Percentiles rank a stretch among this genome's conserved stretches.
phyloP scores from a whole-genome alignment of 23 red algal genomes.

The Gracilaria vermiculophylla region DNA sequence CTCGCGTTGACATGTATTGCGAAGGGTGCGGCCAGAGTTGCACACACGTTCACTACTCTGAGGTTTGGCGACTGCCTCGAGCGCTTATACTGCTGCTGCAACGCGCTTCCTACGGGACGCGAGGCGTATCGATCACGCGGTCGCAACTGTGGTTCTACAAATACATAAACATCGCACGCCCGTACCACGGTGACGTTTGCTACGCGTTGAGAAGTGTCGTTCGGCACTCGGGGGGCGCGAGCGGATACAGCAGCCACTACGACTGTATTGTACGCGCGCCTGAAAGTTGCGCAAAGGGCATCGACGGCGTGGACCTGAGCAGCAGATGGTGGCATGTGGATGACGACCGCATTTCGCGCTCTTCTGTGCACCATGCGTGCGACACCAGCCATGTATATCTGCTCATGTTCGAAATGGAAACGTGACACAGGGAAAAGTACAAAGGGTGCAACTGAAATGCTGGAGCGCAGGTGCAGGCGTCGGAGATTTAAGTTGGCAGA shows the following conservation, averaged over 20 bases:
- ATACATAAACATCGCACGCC: not conserved
- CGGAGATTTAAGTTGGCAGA: too few relatives aligned
- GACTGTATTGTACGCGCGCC: conserved; percentile 28
- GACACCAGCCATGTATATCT: conserved; percentile 8
- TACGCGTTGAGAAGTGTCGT: conserved; percentile 50
- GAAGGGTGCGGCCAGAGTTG: not conserved
- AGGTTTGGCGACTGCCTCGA: conserved; percentile 26
- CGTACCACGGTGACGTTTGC: conserved; percentile 3
- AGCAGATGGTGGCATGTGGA: conserved; percentile 60
- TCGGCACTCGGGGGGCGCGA: not conserved
- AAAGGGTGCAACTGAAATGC: too few relatives aligned
- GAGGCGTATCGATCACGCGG: not conserved
- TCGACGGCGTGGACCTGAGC: not conserved
- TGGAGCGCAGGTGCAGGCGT: too few relatives aligned
- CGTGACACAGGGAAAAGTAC: not conserved
- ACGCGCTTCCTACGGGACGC: conserved; percentile 12
- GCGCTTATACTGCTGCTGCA: conserved; percentile 33
- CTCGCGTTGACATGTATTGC: not conserved
- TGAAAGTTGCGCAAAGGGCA: not conserved
- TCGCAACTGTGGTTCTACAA: conserved; percentile 5
- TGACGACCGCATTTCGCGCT: conserved; percentile 20
- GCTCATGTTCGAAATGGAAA: conserved; percentile 24
- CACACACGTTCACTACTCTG: not conserved
- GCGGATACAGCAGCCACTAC: conserved; percentile 27
- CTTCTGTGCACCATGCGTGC: not conserved